phyloP scores from a whole-genome alignment of 352 stramenopile species.

The Phytophthora sp. region DNA sequence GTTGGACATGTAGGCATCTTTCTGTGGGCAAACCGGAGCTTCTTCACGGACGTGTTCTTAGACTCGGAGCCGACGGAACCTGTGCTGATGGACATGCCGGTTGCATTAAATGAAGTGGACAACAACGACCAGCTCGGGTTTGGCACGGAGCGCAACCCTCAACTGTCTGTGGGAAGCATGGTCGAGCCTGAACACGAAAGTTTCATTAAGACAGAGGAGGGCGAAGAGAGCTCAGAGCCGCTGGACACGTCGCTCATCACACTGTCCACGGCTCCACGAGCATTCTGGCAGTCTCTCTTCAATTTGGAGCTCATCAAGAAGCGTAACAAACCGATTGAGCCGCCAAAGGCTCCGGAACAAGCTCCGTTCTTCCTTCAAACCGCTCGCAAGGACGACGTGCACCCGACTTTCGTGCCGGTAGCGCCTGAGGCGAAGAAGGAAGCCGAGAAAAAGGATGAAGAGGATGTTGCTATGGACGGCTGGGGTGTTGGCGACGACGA shows the following conservation, averaged over 20 bases:
- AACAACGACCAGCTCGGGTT: conserved; percentile 66
- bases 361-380: conserved; percentile 97
- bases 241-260: conserved; percentile 72
- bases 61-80: conserved; percentile 77
- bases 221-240: conserved; percentile 46
- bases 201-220: conserved; percentile 48
- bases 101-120: conserved; percentile 86
- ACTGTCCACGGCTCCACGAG: conserved; percentile 77
- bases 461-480: conserved; percentile 57
- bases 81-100: conserved; percentile 92
- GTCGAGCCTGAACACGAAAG: conserved; percentile 51
- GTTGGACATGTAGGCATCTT: conserved; percentile 92
- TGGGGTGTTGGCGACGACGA: conserved; percentile 71
- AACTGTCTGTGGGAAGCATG: conserved; percentile 37
- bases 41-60: conserved; percentile 92
- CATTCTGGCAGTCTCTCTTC: conserved; percentile 92
- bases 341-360: conserved; percentile 93
- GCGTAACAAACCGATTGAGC: conserved; percentile 95
- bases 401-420: conserved; percentile 77
- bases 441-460: conserved; percentile 25
- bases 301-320: conserved; percentile 96
- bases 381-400: conserved; percentile 76
- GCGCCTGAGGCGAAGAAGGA: conserved; percentile 36
- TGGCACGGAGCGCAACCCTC: conserved; percentile 60
- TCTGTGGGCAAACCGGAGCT: conserved; percentile 95